Conservation (phyloP, 2,329 filamentous ascomycete species). For the Nannizziopsis arthrosporioides region DNA sequence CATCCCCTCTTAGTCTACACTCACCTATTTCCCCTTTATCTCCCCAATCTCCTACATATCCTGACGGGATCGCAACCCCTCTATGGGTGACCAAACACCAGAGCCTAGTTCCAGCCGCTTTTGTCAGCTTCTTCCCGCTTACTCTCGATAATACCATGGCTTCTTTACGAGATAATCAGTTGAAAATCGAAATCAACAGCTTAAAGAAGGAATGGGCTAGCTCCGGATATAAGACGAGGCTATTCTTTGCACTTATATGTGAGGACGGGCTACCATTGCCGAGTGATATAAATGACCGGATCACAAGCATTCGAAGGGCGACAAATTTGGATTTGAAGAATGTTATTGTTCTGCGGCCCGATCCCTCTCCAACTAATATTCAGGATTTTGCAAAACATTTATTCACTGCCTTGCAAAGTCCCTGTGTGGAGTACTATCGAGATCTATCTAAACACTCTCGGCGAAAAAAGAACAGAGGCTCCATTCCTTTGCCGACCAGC, state of each 20-base stretch:
- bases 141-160: slow-evolving; percentile 60
- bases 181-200: slow-evolving; percentile 76
- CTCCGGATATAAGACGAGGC: slow-evolving; percentile 58
- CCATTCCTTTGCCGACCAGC: slow-evolving; percentile 66
- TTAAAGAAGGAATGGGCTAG: slow-evolving; percentile 53
- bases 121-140: slow-evolving; percentile 70
- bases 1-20: slow-evolving; percentile 54
- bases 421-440: slow-evolving; percentile 79
- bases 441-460: slow-evolving; percentile 86
- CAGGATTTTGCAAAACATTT: slow-evolving; percentile 62
- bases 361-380: slow-evolving; percentile 59
- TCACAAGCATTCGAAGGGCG: slow-evolving; percentile 65
- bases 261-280: slow-evolving; percentile 51
- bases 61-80: slow-evolving; percentile 74
- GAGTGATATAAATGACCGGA: slow-evolving; percentile 58
- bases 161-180: slow-evolving; percentile 69
- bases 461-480: slow-evolving; percentile 71
- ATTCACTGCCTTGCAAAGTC: slow-evolving; percentile 58
- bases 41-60: slow-evolving; percentile 69
- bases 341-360: slow-evolving; percentile 72
- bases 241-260: slow-evolving; percentile 66
- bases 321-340: slow-evolving; percentile 73
- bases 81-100: slow-evolving; percentile 86
- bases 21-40: slow-evolving; percentile 86
- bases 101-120: slow-evolving; percentile 64